Evolutionary conservation across 2,329 filamentous ascomycete species (phyloP).

Genomic region (Fusarium sambucinum): DNA sequence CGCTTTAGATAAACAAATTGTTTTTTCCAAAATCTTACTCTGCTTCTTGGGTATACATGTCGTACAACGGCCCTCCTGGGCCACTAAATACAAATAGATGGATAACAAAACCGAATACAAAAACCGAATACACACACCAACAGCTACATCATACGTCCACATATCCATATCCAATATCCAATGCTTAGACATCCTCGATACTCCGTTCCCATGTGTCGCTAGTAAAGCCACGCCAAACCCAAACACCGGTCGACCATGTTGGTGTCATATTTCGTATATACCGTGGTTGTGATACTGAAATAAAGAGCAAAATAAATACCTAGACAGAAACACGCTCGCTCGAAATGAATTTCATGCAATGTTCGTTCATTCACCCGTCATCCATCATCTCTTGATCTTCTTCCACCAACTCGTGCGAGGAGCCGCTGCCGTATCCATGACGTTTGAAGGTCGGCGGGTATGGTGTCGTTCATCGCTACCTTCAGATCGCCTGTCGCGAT

Average conservation of each 20-base stretch:
- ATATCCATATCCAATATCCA: constrained; percentile 13
- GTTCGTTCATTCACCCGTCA: constrained; percentile 46
- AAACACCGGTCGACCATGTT: constrained; percentile 21
- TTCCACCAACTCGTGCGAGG: constrained; percentile 71
- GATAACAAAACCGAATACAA: constrained; percentile 9
- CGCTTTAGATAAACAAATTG: constrained; percentile 14
- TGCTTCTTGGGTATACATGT: constrained; percentile 37
- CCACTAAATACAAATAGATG: constrained; percentile 5
- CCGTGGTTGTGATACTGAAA: constrained; percentile 21
- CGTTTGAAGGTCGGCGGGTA: constrained; percentile 56
- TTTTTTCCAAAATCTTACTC: background rate
- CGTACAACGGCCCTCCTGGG: constrained; percentile 20
- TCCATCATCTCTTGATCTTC: constrained; percentile 62
- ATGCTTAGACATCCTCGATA: constrained; percentile 26
- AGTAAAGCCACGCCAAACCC: constrained; percentile 26
- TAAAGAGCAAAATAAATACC: constrained; percentile 29
- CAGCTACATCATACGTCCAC: constrained; percentile 1
- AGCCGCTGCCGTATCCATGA: constrained; percentile 59
- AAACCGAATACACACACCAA: constrained; percentile 5
- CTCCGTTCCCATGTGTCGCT: constrained; percentile 33
- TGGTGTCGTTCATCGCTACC: constrained; percentile 61
- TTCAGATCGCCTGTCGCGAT: constrained; percentile 54
- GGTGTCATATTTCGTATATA: constrained; percentile 18
- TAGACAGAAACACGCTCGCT: constrained; percentile 47
- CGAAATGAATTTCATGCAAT: constrained; percentile 41